Evolutionary conservation across 2,329 filamentous ascomycete genomes (phyloP).

Genomic region (Beauveria asiatica): DNA sequence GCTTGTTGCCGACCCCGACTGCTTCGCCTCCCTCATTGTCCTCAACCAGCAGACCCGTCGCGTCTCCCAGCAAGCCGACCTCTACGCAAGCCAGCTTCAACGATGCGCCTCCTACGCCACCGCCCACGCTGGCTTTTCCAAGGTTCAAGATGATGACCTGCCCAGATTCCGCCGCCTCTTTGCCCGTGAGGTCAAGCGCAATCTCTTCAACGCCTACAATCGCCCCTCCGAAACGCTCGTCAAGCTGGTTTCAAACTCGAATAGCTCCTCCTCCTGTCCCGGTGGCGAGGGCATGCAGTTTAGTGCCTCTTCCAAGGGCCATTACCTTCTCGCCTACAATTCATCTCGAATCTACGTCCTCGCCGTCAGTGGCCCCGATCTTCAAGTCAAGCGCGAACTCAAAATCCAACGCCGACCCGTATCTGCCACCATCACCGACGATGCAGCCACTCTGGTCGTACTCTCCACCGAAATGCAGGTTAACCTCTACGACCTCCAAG

Average conservation of each 20-base stretch:
- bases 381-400: conserved; percentile 65
- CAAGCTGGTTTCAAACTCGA: conserved; percentile 74
- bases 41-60: conserved; percentile 58
- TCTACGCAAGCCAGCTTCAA: conserved; percentile 56
- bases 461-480: conserved; percentile 76
- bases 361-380: conserved; percentile 50
- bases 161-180: conserved; percentile 57
- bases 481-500: conserved; percentile 69
- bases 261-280: conserved; percentile 74
- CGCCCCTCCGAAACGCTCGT: conserved; percentile 63
- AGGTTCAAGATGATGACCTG: conserved; percentile 41
- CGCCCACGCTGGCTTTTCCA: conserved; percentile 34
- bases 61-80: conserved; percentile 53
- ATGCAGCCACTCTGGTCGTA: conserved; percentile 68
- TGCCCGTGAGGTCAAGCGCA: conserved; percentile 62
- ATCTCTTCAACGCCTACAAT: conserved; percentile 68
- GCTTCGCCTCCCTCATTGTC: conserved; percentile 57
- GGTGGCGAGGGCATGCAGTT: conserved; percentile 83
- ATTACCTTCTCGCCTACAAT: conserved; percentile 70
- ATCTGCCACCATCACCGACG: conserved; percentile 69
- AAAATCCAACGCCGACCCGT: conserved; percentile 70
- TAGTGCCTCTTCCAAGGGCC: conserved; percentile 65
- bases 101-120: conserved; percentile 51
- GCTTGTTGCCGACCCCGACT: conserved; percentile 48
- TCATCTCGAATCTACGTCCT: conserved; percentile 78